Evolutionary conservation across 2,329 filamentous ascomycete genomes (phyloP).

Genomic region (Dactylellina parvicollis): DNA sequence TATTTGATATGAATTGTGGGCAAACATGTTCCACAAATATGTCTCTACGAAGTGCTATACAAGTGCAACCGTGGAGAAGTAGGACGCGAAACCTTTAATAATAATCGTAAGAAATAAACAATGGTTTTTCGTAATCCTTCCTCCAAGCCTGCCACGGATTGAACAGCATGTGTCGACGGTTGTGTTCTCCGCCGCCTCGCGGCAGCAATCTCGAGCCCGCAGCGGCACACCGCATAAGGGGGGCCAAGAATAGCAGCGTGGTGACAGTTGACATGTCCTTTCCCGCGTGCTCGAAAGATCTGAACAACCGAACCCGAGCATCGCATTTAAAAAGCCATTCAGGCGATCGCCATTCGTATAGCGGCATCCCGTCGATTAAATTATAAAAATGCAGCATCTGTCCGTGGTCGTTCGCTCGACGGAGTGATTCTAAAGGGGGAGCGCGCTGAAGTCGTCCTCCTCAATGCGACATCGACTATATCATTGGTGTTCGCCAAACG

Average conservation of each 20-base stretch:
- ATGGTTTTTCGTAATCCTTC: background rate
- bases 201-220: background rate
- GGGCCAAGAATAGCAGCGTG: constrained; percentile 15
- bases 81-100: background rate
- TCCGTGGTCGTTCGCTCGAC: constrained; percentile 12
- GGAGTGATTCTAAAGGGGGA: background rate
- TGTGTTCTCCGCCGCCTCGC: background rate
- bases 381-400: background rate
- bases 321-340: constrained; percentile 2
- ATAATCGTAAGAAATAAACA: background rate
- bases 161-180: background rate
- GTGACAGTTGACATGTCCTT: constrained; percentile 19
- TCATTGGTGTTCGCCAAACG: constrained; percentile 37
- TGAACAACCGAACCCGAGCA: constrained; percentile 3
- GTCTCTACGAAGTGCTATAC: too few relatives aligned
- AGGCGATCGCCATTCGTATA: constrained; percentile 11
- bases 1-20: constrained; percentile 56
- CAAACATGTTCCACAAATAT: too few relatives aligned
- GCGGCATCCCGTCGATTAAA: constrained; percentile 17
- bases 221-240: background rate
- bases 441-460: constrained; percentile 5
- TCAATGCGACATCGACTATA: constrained; percentile 16
- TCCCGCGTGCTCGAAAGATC: constrained; percentile 10
- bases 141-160: background rate
- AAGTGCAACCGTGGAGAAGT: too few relatives aligned